phyloP scores from a whole-genome alignment of 108 stramenopile genomes.

The Schizochytrium sp. region DNA sequence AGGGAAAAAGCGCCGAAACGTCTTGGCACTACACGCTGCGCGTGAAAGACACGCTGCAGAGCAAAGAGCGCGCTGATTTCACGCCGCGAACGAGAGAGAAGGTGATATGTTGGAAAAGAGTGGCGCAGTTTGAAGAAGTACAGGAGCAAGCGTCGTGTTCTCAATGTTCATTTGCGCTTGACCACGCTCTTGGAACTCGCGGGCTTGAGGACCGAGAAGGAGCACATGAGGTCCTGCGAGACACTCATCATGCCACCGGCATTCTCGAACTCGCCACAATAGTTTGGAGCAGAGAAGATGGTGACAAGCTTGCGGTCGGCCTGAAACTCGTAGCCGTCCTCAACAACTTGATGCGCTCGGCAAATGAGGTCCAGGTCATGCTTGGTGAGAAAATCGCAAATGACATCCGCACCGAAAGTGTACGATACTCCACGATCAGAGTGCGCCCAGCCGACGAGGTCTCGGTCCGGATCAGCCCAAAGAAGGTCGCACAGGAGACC shows the following conservation, averaged over 20 bases:
- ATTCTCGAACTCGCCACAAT: slow-evolving; percentile 52
- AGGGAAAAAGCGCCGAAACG: too few species aligned
- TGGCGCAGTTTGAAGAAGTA: too few species aligned
- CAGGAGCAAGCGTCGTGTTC: not conserved
- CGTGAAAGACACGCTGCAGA: too few species aligned
- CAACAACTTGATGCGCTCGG: slow-evolving; percentile 50
- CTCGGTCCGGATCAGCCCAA: slow-evolving; percentile 82
- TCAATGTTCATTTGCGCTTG: slow-evolving; percentile 16
- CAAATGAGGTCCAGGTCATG: slow-evolving; percentile 47
- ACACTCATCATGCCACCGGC: slow-evolving; percentile 49
- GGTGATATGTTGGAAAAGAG: too few species aligned
- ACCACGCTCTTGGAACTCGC: not conserved
- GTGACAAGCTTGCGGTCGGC: slow-evolving; percentile 43
- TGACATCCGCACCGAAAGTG: slow-evolving; percentile 45
- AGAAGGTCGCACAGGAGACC: slow-evolving; percentile 87
- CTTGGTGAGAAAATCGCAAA: slow-evolving; percentile 34
- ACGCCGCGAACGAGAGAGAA: too few species aligned
- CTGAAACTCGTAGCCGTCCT: slow-evolving; percentile 49
- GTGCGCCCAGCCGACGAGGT: slow-evolving; percentile 49
- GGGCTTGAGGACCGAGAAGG: slow-evolving; percentile 32
- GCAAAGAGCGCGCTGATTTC: too few species aligned
- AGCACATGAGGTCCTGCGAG: slow-evolving; percentile 40
- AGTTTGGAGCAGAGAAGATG: slow-evolving; percentile 47
- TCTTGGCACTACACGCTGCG: too few species aligned
- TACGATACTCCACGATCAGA: slow-evolving; percentile 45